Evolutionary conservation across 495 filamentous ascomycete genomes (phyloP).

Genomic region (Aspergillus haitiensis): DNA sequence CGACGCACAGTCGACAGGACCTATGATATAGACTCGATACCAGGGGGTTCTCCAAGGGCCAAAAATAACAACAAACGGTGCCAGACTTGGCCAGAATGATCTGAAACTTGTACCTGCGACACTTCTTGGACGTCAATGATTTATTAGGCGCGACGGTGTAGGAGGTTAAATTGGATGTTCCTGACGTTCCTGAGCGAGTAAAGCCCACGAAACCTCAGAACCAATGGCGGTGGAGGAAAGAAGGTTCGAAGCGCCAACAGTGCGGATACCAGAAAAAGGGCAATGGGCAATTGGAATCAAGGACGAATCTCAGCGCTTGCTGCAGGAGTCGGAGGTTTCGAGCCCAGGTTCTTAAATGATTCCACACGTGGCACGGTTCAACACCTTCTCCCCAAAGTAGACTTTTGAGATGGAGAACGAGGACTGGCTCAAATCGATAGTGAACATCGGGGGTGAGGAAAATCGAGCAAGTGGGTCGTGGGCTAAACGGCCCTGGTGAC

Average conservation of each 20-base stretch:
- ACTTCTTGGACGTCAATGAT: conserved; percentile 23
- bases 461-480: background rate
- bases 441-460: background rate
- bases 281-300: conserved; percentile 15
- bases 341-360: conserved; percentile 15
- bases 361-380: conserved; percentile 25
- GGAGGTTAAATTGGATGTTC: conserved; percentile 21
- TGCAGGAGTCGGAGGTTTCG: conserved; percentile 22
- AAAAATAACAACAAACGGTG: conserved; percentile 24
- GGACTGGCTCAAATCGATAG: background rate
- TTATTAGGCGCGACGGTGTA: conserved; percentile 29
- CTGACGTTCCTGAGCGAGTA: conserved; percentile 19
- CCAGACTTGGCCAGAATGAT: conserved; percentile 18
- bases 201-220: conserved; percentile 8
- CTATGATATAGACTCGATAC: conserved; percentile 16
- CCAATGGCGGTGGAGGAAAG: conserved; percentile 23
- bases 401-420: background rate
- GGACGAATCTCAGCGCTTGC: conserved; percentile 23
- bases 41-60: conserved; percentile 8
- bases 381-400: background rate
- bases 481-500: background rate
- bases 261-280: conserved; percentile 20
- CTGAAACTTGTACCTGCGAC: conserved; percentile 20
- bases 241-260: conserved; percentile 27
- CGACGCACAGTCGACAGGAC: conserved; percentile 8